These are phyloP conservation scores for Trifolium fragiferum DNA, from an alignment of 306 rosid species.

Conservation along the genomic window DNA sequence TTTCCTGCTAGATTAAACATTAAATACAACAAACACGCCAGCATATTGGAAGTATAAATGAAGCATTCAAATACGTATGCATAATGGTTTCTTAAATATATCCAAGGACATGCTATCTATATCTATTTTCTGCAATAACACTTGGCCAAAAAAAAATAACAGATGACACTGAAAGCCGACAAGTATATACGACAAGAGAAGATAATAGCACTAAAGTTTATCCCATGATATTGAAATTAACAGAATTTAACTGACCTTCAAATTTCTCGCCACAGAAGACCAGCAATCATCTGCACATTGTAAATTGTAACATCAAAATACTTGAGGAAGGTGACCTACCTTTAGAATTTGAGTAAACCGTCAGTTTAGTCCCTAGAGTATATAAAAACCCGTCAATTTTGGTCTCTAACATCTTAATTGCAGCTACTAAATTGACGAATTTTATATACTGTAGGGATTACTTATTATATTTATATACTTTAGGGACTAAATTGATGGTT, in stretches of 20 bases:
- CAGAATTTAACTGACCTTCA: constrained; percentile 56
- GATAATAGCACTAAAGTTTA: constrained; percentile 24
- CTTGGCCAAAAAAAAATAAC: constrained; percentile 6
- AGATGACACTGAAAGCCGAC: constrained; percentile 29
- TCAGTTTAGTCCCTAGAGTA: too few species aligned
- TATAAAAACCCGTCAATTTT: too few species aligned
- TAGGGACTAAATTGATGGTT: too few species aligned
- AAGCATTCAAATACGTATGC: neutral
- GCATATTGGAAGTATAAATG: constrained; percentile 8
- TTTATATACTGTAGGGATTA: too few species aligned
- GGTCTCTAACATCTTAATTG: too few species aligned
- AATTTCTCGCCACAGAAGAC: constrained; percentile 59
- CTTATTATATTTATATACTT: too few species aligned
- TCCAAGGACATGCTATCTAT: neutral
- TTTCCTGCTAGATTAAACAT: constrained; percentile 30
- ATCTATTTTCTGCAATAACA: constrained; percentile 21
- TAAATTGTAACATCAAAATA: constrained; percentile 34
- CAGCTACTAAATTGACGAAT: too few species aligned
- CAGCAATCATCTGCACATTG: constrained; percentile 93
- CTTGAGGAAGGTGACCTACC: constrained; percentile 23
- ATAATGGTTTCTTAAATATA: constrained; percentile 22
- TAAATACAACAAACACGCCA: constrained; percentile 19
- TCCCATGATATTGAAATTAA: constrained; percentile 15
- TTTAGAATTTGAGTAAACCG: neutral
- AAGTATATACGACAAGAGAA: neutral